Base-by-base conservation (phyloP, 2,329 filamentous ascomycete genomes). In the Knufia petricola region DNA sequence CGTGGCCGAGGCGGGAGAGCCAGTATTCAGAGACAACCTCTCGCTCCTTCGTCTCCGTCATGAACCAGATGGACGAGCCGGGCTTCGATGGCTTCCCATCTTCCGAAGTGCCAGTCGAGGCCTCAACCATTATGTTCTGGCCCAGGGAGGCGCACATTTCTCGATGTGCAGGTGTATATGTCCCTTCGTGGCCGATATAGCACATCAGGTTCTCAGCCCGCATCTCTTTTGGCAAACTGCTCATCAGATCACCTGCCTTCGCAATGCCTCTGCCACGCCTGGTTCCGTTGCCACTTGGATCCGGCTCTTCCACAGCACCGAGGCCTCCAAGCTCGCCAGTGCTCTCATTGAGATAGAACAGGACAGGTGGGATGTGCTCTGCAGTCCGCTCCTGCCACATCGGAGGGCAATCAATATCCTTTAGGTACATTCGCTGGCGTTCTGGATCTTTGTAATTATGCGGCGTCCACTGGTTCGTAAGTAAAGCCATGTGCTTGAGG, bases 81-180 rank as follows among this genome's bases (percentile, higher is more conserved):
- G 84, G 78, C 54, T 81, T 85, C 38, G 79, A 79, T 0, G 67
- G 67, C 61, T 92, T 86, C 3, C 84, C 86, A 44, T 84, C 74
- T 48, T 82, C 78, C 15, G 77, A 71, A 2, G 79, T 71, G 1
- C 71, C 71, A 38, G 66, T 67, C 0, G 90, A 96, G 1, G 88
- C 81, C 56, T 95, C 87, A 1, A 98, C 88, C 92, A 98, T 96
- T 58, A 98, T 90, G 61, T 98, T 98, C 57, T 98, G 92, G 0
- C 92, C 90, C 10, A 96, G 70, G 30, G 85, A 94, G 10, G 87
- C 92, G 65, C 92, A 98, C 92, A 98, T 98, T 65, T 98, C 92
- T 56, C 87, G 81, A 67, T 98, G 92, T 0, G 89, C 82, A 8
- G 92, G 90, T 0, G 92, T 98, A 61, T 90, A 96, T 1, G 92